Evolutionary conservation across 2,329 filamentous ascomycete species (phyloP).

Genomic region (Hypoxylon sp.): DNA sequence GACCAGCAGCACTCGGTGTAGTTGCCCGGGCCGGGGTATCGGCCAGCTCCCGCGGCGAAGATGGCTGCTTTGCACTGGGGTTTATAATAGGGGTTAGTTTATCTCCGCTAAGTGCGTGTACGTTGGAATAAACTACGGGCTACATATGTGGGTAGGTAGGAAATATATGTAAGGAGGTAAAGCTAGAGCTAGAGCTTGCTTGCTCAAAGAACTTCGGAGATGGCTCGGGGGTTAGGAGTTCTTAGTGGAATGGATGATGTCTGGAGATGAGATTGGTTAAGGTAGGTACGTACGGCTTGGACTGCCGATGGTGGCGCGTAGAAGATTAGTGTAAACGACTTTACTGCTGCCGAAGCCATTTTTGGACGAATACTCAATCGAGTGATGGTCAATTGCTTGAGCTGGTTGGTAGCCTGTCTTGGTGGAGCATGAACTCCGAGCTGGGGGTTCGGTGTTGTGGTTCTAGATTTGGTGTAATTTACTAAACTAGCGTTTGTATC

Average conservation of each 20-base stretch:
- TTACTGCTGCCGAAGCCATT: slow-evolving; percentile 13
- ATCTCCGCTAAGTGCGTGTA: too few relatives aligned
- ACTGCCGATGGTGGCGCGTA: slow-evolving; percentile 56
- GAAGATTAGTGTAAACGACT: slow-evolving; percentile 57
- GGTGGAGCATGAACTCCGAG: neutral
- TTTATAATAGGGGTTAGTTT: neutral
- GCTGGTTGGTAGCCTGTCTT: too few relatives aligned
- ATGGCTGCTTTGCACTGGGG: slow-evolving; percentile 60
- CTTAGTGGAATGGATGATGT: too few relatives aligned
- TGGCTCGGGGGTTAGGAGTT: too few relatives aligned
- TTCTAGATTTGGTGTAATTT: neutral
- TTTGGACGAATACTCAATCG: too few relatives aligned
- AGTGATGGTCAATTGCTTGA: too few relatives aligned
- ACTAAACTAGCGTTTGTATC: neutral
- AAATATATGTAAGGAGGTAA: too few relatives aligned
- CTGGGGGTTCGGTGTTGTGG: too few relatives aligned
- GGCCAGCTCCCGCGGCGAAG: slow-evolving; percentile 66
- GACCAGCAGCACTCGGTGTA: slow-evolving; percentile 66
- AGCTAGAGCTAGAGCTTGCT: too few relatives aligned
- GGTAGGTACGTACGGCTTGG: slow-evolving; percentile 46
- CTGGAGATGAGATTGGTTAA: too few relatives aligned
- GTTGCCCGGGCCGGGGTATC: slow-evolving; percentile 58
- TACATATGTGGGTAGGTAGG: neutral
- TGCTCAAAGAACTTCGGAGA: too few relatives aligned
- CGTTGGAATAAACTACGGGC: neutral